Base-by-base conservation (phyloP, 1,284 basidiomycete species). In the Tylopilus orsonianus region DNA sequence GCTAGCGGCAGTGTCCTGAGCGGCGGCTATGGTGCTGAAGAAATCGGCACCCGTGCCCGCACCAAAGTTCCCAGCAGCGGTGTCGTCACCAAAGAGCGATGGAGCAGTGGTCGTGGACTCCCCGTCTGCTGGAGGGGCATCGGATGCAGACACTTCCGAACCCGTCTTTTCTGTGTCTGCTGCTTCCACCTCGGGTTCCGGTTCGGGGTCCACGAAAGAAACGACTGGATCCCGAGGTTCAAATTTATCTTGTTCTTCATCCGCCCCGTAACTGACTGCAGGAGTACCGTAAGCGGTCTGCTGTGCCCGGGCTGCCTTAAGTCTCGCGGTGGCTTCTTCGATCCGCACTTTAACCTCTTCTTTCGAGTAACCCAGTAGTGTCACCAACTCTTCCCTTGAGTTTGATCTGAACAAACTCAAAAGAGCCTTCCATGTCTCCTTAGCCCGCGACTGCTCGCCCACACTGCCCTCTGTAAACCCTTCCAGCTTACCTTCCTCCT, bases 331-430 rank as follows among this genome's bases (percentile, higher is more conserved):
- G 3, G 93, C 92, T 55, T 90, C 85, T 14, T 84, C 81, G 12
- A 97, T 91, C 54, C 87, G 86, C 2, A 75, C 71, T 3, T 85
- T 85, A 13, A 97, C 82, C 56, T 96, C 91, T 22, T 81, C 81
- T 69, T 96, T 96, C 9, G 91, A 94, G 69, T 97, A 98, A 1
- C 96, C 96, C 19, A 99, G 81, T 1, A 98, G 73, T 1, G 87
- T 87, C 39, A 99, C 86, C 10, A 99, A 78, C 68, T 98, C 93
- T 30, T 96, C 91, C 49, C 90, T 77, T 13, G 90, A 93, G 67
- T 95, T 82, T 0, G 93, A 85, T 55, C 84, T 83, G 81, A 97
- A 98, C 26, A 99, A 73, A 51, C 92, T 93, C 50, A 88, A 72
- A 18, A 97, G 72, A 3, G 93, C 89, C 65, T 90, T 95, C 96